Conservation (phyloP, 2,329 filamentous ascomycete genomes). For the Macrophomina phaseolina region DNA sequence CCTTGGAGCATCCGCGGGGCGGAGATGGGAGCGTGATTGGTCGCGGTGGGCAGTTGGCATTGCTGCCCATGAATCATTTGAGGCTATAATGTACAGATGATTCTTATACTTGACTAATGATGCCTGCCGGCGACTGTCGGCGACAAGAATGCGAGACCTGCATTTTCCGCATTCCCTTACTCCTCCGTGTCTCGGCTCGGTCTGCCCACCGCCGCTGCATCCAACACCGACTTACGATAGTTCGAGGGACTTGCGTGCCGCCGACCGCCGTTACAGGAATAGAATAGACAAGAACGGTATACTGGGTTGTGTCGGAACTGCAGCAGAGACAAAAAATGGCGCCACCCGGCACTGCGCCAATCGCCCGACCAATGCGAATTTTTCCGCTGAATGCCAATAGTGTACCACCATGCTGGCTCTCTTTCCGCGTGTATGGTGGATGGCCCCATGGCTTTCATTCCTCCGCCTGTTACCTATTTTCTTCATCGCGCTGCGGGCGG, state of each 20-base stretch:
- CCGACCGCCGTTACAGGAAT: background rate
- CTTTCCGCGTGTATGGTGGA: background rate
- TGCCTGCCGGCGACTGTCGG: too few relatives aligned
- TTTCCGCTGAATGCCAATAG: slow-evolving; percentile 8
- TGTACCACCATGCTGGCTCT: background rate
- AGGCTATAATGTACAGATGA: too few relatives aligned
- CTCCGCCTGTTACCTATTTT: background rate
- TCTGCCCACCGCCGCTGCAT: background rate
- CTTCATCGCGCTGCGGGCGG: background rate
- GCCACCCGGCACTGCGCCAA: slow-evolving; percentile 15
- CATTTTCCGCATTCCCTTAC: too few relatives aligned
- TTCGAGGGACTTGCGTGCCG: background rate
- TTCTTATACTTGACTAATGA: too few relatives aligned
- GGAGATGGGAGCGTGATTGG: too few relatives aligned
- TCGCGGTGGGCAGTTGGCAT: too few relatives aligned
- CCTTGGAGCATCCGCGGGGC: too few relatives aligned
- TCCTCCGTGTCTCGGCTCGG: too few relatives aligned
- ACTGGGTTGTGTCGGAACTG: too few relatives aligned
- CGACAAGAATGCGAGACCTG: too few relatives aligned
- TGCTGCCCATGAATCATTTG: too few relatives aligned
- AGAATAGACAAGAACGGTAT: background rate
- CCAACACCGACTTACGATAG: background rate
- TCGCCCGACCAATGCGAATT: background rate
- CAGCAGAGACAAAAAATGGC: background rate
- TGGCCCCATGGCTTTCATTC: background rate